Conservation (phyloP, 2,329 filamentous ascomycete species). For the Colletotrichum somersetense region DNA sequence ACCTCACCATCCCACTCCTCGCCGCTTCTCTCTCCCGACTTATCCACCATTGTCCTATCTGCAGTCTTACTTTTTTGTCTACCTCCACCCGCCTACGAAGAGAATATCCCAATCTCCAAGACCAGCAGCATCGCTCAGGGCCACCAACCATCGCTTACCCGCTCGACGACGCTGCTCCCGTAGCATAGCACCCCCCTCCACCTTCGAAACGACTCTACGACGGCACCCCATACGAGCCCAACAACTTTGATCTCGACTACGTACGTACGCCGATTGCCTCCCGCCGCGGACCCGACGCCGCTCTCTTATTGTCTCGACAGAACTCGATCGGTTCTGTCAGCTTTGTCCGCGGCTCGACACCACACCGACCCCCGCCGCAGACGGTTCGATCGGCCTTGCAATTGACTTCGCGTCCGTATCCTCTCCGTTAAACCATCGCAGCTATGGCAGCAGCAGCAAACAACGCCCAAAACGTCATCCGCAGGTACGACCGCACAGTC, state of each 20-base stretch:
- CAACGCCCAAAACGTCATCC: constrained; percentile 68
- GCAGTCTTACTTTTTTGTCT: constrained; percentile 1
- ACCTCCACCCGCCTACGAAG: constrained; percentile 16
- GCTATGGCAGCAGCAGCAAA: constrained; percentile 60
- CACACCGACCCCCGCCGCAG: background rate
- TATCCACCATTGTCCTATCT: constrained; percentile 3
- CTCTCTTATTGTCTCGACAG: background rate
- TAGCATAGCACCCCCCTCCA: background rate
- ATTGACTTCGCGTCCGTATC: constrained; percentile 29
- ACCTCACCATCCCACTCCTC: constrained; percentile 6
- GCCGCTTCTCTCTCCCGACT: constrained; percentile 12
- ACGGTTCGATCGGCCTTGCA: constrained; percentile 7
- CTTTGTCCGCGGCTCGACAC: background rate
- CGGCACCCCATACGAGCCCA: constrained; percentile 30
- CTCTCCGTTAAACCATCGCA: constrained; percentile 6
- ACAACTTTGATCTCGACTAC: constrained; percentile 16
- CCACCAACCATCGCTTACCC: constrained; percentile 11
- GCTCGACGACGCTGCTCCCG: constrained; percentile 19
- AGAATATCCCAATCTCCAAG: constrained; percentile 4
- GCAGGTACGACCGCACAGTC: constrained; percentile 67
- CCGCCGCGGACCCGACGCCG: background rate
- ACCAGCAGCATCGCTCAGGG: constrained; percentile 8
- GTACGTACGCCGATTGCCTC: constrained; percentile 1
- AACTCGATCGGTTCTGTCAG: background rate
- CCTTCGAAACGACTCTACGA: constrained; percentile 31